These are phyloP conservation scores for Monosporascus sp. DNA, from an alignment of 2,329 filamentous ascomycete species.

Conservation along the genomic window DNA sequence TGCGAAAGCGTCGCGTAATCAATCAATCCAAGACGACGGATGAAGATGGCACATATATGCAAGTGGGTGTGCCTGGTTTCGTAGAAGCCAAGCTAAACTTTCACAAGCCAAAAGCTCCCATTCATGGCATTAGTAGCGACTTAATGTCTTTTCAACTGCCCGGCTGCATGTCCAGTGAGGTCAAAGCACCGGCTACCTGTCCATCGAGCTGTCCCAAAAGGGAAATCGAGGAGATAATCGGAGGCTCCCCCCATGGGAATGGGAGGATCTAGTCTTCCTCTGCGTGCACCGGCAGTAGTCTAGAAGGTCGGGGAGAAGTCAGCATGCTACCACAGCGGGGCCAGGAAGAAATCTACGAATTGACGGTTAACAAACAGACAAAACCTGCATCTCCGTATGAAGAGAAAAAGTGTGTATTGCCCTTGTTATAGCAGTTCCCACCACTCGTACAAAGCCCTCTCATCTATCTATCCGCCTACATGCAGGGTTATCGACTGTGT, in stretches of 20 bases:
- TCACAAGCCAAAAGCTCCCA: neutral
- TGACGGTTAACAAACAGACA: no score
- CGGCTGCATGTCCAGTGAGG: neutral
- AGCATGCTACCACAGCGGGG: no score
- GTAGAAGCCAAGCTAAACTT: neutral
- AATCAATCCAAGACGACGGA: neutral
- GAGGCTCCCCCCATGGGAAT: slow-evolving; percentile 1
- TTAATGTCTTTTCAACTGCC: neutral
- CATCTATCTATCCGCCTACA: no score
- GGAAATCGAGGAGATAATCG: slow-evolving; percentile 14
- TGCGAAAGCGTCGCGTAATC: neutral
- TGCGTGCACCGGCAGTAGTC: no score
- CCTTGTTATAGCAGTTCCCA: no score
- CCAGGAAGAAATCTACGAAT: no score
- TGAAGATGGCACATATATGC: neutral
- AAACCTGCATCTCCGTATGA: no score
- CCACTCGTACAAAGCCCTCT: no score
- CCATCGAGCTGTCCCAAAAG: slow-evolving; percentile 14
- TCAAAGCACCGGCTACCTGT: neutral
- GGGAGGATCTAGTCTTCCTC: no score
- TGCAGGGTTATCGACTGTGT: no score
- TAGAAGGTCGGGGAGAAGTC: no score
- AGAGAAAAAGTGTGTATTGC: no score
- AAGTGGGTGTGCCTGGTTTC: neutral
- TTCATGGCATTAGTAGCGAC: neutral